Evolutionary conservation across 768 basidiomycete species (phyloP).

Genomic region (Chalciporus pseudorubinellus): DNA sequence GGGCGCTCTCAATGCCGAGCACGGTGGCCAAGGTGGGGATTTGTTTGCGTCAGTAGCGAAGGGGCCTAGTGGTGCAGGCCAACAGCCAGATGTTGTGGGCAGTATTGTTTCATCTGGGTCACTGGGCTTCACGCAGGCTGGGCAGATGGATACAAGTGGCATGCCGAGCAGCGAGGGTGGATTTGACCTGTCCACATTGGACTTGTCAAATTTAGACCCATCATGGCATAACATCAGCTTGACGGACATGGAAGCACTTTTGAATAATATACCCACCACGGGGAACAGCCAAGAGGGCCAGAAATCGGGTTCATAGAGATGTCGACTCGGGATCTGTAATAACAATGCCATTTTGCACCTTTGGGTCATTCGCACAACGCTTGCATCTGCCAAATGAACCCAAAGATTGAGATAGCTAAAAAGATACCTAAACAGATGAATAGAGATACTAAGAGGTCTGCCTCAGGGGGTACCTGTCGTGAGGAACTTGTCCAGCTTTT

Average conservation of each 20-base stretch:
- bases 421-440: neutral
- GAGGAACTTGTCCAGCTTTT: conserved; percentile 60
- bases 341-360: neutral
- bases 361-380: neutral
- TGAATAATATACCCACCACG: conserved; percentile 42
- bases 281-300: conserved; percentile 24
- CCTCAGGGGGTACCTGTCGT: conserved; percentile 12
- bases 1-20: conserved; percentile 29
- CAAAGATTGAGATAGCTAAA: conserved; percentile 4
- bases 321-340: neutral
- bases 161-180: conserved; percentile 22
- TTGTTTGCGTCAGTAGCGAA: conserved; percentile 30
- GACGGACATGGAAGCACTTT: conserved; percentile 53
- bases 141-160: conserved; percentile 13
- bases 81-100: conserved; percentile 13
- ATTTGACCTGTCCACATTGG: conserved; percentile 51
- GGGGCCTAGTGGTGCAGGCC: conserved; percentile 14
- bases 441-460: neutral
- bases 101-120: conserved; percentile 37
- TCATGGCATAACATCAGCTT: conserved; percentile 46
- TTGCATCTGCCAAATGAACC: neutral
- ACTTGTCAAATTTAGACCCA: conserved; percentile 43
- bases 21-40: conserved; percentile 15
- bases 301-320: conserved; percentile 19
- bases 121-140: conserved; percentile 36